A percentile compares a stretch with the other conserved stretches of the same genome.
Conservation (phyloP, 225 moss, liverwort and hornwort genomes). For the Antitrichia curtipendula region DNA sequence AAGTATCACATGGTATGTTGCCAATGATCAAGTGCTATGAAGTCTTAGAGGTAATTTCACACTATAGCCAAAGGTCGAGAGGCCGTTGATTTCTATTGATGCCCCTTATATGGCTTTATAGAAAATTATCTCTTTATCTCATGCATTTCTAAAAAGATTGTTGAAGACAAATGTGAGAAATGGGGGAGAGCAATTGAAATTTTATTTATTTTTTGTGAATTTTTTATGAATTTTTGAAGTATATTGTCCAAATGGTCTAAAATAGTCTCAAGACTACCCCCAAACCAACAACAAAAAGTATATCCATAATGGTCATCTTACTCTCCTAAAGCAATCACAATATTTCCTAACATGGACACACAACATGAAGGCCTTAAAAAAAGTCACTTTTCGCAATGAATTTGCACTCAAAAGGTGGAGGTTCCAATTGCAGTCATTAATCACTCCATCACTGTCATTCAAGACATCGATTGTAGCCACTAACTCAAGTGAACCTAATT, state of each 20-base stretch:
- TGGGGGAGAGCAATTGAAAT: neutral
- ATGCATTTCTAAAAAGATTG: too few relatives aligned
- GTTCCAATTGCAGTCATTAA: rapidly evolving
- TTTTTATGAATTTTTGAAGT: neutral
- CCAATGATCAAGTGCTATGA: neutral
- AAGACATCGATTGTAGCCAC: too few relatives aligned
- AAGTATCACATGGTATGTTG: too few relatives aligned
- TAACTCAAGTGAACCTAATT: neutral
- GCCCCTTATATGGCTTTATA: too few relatives aligned
- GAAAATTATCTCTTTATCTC: neutral
- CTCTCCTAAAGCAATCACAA: rapidly evolving
- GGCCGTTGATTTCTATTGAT: too few relatives aligned
- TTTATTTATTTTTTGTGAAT: neutral
- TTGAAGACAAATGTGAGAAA: neutral
- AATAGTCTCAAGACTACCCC: neutral
- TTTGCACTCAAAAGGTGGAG: neutral
- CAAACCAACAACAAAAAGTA: too few relatives aligned
- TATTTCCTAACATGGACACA: too few relatives aligned
- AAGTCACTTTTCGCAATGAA: rapidly evolving
- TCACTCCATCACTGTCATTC: neutral
- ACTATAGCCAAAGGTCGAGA: too few relatives aligned
- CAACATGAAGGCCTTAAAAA: neutral
- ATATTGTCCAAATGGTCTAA: rapidly evolving
- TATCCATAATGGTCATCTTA: neutral
- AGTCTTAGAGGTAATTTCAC: neutral